Evolutionary conservation across 1,284 basidiomycete species (phyloP).

Genomic region (Pulchroboletus neoregius): DNA sequence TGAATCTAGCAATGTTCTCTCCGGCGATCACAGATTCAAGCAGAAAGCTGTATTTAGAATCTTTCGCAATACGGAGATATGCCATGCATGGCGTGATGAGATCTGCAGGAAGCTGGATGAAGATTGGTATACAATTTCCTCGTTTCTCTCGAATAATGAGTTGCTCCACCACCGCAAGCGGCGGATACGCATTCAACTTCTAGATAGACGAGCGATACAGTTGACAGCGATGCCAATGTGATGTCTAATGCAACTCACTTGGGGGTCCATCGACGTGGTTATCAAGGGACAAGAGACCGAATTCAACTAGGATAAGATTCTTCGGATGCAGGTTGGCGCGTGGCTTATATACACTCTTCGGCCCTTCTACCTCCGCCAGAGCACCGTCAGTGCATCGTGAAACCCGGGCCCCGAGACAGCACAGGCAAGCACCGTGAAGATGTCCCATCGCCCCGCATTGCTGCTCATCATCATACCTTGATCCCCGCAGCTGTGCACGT

Average conservation of each 20-base stretch:
- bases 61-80: slow-evolving; percentile 89
- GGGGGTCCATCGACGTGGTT: slow-evolving; percentile 50
- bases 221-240: slow-evolving; percentile 1
- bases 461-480: slow-evolving; percentile 2
- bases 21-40: slow-evolving; percentile 91
- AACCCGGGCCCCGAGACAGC: neutral
- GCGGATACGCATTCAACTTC: slow-evolving; percentile 64
- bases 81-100: slow-evolving; percentile 97
- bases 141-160: slow-evolving; percentile 72
- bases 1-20: slow-evolving; percentile 90
- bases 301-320: neutral
- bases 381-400: neutral
- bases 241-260: slow-evolving; percentile 38
- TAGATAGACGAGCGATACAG: slow-evolving; percentile 27
- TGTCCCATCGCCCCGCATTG: neutral
- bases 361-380: slow-evolving; percentile 4
- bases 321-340: neutral
- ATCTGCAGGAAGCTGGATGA: slow-evolving; percentile 90
- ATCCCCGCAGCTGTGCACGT: slow-evolving; percentile 2
- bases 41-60: slow-evolving; percentile 89
- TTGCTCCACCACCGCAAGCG: slow-evolving; percentile 66
- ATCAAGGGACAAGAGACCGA: neutral
- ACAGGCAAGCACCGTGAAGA: neutral
- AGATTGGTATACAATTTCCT: slow-evolving; percentile 93
- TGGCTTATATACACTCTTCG: neutral